Percentiles rank a stretch among this genome's conserved stretches.
Evolutionary conservation across 352 stramenopile genomes (phyloP).

Genomic region (Pythium phragmitis): DNA sequence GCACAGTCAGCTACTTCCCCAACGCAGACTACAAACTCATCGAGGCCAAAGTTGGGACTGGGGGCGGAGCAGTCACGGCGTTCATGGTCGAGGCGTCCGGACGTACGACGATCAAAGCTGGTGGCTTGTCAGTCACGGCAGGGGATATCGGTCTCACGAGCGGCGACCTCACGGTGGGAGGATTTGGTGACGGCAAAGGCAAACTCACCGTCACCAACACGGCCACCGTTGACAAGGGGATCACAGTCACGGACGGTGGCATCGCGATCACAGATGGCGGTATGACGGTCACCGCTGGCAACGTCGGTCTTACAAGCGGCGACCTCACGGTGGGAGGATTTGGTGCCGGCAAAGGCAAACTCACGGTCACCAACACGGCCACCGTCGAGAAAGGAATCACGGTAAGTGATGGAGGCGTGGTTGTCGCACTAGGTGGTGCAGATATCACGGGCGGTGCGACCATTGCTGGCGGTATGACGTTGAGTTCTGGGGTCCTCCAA

Average conservation of each 20-base stretch:
- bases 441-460: slow-evolving; percentile 8
- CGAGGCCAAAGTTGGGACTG: slow-evolving; percentile 1
- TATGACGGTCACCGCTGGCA: slow-evolving; percentile 27
- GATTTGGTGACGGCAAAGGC: no score
- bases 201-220: background rate
- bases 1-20: background rate
- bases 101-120: slow-evolving; percentile 33
- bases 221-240: no score
- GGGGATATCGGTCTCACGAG: background rate
- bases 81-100: slow-evolving; percentile 38
- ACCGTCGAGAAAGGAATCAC: no score
- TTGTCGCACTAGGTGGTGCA: background rate
- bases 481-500: slow-evolving; percentile 25
- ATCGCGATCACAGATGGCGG: slow-evolving; percentile 30
- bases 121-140: slow-evolving; percentile 39
- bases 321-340: background rate
- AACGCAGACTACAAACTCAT: slow-evolving; percentile 26
- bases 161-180: background rate
- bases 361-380: background rate
- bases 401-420: no score
- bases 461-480: slow-evolving; percentile 28
- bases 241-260: no score
- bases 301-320: background rate
- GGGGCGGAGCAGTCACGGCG: background rate
- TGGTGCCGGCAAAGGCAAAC: no score